phyloP scores from a whole-genome alignment of 805 yeast species.

The Ogataea kodamae region DNA sequence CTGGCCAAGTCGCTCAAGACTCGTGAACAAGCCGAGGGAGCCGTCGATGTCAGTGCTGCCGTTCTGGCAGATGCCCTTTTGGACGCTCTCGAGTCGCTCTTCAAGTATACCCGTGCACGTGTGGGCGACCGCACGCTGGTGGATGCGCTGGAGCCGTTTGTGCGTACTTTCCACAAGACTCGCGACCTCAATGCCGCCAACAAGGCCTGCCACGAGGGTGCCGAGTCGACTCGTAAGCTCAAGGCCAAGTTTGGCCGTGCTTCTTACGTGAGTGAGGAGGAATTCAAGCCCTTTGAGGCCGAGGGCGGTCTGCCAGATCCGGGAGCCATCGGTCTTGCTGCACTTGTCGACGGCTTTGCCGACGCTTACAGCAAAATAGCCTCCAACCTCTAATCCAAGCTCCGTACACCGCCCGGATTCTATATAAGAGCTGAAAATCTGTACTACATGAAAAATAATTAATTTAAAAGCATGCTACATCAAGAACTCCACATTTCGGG shows the following conservation, averaged over 20 bases:
- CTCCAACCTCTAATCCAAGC: conserved; percentile 16
- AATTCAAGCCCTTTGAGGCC: conserved; percentile 44
- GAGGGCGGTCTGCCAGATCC: conserved; percentile 89
- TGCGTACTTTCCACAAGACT: conserved; percentile 51
- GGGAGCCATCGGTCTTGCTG: conserved; percentile 82
- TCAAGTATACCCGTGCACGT: conserved; percentile 85
- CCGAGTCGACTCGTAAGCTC: conserved; percentile 66
- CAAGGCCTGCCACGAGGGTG: conserved; percentile 69
- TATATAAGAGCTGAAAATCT: too few relatives aligned
- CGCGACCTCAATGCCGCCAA: conserved; percentile 57
- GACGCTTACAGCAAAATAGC: conserved; percentile 23
- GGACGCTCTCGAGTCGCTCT: conserved; percentile 67
- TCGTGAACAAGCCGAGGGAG: conserved; percentile 34
- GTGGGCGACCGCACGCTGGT: conserved; percentile 85
- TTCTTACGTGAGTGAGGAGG: conserved; percentile 72
- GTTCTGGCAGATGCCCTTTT: conserved; percentile 48
- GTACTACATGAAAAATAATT: too few relatives aligned
- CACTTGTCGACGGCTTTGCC: conserved; percentile 31
- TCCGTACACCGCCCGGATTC: too few relatives aligned
- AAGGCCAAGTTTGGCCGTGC: conserved; percentile 93
- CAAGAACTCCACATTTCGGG: too few relatives aligned
- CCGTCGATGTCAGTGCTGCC: conserved; percentile 31
- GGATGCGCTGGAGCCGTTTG: conserved; percentile 87
- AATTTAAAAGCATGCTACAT: too few relatives aligned
- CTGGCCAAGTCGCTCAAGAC: conserved; percentile 52